Evolutionary conservation across 495 filamentous ascomycete species (phyloP).

Genomic region (Penicillium herquei): DNA sequence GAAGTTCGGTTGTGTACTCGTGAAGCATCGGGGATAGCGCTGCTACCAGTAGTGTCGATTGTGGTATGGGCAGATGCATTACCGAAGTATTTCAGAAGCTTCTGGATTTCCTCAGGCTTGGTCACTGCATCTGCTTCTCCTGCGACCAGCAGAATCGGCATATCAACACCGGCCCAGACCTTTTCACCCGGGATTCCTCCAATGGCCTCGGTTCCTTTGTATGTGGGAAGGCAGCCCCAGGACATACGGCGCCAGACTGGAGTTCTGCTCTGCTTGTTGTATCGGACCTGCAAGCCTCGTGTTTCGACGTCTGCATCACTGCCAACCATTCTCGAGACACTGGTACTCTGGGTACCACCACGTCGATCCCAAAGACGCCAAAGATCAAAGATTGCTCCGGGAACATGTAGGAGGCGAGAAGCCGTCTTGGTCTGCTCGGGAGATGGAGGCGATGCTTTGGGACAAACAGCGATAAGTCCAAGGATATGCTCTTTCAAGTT

Average conservation of each 20-base stretch:
- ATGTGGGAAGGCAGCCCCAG: slow-evolving; percentile 62
- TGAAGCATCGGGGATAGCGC: slow-evolving; percentile 46
- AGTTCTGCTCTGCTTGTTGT: slow-evolving; percentile 79
- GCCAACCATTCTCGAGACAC: slow-evolving; percentile 79
- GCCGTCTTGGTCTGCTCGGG: slow-evolving; percentile 51
- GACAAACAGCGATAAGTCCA: slow-evolving; percentile 80
- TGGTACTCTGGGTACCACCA: slow-evolving; percentile 73
- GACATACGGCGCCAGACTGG: slow-evolving; percentile 84
- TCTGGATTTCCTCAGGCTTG: slow-evolving; percentile 64
- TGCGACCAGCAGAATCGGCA: slow-evolving; percentile 75
- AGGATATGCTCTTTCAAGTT: slow-evolving; percentile 61
- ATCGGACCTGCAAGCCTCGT: slow-evolving; percentile 74
- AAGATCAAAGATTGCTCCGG: slow-evolving; percentile 69
- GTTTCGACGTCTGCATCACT: slow-evolving; percentile 68
- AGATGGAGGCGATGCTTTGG: slow-evolving; percentile 60
- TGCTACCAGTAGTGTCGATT: slow-evolving; percentile 45
- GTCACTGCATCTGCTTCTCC: slow-evolving; percentile 77
- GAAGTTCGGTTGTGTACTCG: slow-evolving; percentile 26
- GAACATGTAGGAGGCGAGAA: slow-evolving; percentile 61
- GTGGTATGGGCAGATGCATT: slow-evolving; percentile 17
- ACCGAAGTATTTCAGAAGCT: slow-evolving; percentile 62
- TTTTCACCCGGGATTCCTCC: slow-evolving; percentile 68
- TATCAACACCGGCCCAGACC: slow-evolving; percentile 68
- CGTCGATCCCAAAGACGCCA: slow-evolving; percentile 78
- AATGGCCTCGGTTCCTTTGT: slow-evolving; percentile 43